These are phyloP conservation scores for Colletotrichum limetticola DNA, from an alignment of 2,329 filamentous ascomycete genomes.

Conservation along the genomic window DNA sequence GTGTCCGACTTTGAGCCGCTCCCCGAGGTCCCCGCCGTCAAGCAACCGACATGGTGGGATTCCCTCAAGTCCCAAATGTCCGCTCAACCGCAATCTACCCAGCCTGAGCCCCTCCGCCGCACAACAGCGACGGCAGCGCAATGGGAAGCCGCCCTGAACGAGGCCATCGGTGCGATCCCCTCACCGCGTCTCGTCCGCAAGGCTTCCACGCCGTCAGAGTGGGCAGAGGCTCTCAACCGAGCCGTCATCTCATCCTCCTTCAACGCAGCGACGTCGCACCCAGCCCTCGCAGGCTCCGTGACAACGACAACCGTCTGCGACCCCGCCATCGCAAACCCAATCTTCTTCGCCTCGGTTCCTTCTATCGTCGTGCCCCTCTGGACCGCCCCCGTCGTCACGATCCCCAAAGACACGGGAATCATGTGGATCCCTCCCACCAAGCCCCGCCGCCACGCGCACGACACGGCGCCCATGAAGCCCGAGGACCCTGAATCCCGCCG, in stretches of 20 bases:
- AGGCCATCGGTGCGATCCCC: conserved; percentile 9
- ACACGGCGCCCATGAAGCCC: conserved; percentile 12
- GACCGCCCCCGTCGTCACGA: conserved; percentile 1
- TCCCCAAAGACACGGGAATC: conserved; percentile 2
- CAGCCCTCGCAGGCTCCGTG: background rate
- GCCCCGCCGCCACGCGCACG: conserved; percentile 5
- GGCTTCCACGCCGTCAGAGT: conserved; percentile 23
- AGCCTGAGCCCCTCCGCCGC: conserved; percentile 7
- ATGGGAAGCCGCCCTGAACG: conserved; percentile 33
- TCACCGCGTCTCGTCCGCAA: conserved; percentile 9
- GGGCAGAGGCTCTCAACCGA: conserved; percentile 33
- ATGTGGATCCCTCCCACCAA: conserved; percentile 18
- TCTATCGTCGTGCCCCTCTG: conserved; percentile 6
- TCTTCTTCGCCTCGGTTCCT: background rate
- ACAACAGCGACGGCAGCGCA: conserved; percentile 22
- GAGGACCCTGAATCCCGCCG: conserved; percentile 23
- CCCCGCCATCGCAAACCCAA: background rate
- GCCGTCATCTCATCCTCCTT: conserved; percentile 19
- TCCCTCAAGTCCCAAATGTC: background rate
- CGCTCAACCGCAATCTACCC: background rate
- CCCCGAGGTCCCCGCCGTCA: background rate
- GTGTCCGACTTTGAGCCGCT: conserved; percentile 27
- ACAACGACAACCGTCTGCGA: background rate
- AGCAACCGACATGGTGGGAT: conserved; percentile 32
- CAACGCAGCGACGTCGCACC: conserved; percentile 24